Conservation (phyloP, 441 rosid species). For the Macaranga tanarius region DNA sequence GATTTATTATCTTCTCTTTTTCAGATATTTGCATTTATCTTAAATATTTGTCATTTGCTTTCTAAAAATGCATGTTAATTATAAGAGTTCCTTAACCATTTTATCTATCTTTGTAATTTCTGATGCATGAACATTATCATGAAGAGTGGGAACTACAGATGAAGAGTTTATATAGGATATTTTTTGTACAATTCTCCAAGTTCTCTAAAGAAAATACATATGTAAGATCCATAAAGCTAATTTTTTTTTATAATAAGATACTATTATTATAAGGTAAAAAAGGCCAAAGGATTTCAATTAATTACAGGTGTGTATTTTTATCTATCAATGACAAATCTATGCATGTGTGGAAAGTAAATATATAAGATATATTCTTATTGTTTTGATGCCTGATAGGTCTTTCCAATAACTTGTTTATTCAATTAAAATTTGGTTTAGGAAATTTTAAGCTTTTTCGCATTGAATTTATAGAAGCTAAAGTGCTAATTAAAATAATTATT, state of each 20-base stretch:
- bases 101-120: not conserved
- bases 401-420: too few relatives aligned
- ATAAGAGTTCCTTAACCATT: too few relatives aligned
- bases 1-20: not conserved
- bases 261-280: conserved; percentile 73
- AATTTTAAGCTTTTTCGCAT: too few relatives aligned
- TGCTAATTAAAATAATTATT: too few relatives aligned
- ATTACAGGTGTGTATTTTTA: conserved; percentile 83
- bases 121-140: conserved; percentile 58
- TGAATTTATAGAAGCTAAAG: too few relatives aligned
- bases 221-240: conserved; percentile 43
- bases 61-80: too few relatives aligned
- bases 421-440: too few relatives aligned
- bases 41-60: too few relatives aligned
- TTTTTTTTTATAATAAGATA: conserved; percentile 77
- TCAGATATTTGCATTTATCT: too few relatives aligned
- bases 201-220: conserved; percentile 65
- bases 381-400: too few relatives aligned
- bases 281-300: conserved; percentile 64
- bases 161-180: conserved; percentile 72
- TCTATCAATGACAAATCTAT: conserved; percentile 77
- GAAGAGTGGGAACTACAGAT: conserved; percentile 88
- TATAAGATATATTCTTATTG: conserved; percentile 11
- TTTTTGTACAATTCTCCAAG: conserved; percentile 39
- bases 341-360: conserved; percentile 82